A percentile compares a stretch with the other conserved stretches of the same genome.
phyloP scores from a whole-genome alignment of 495 filamentous ascomycete genomes.

The Durotheca rogersii region DNA sequence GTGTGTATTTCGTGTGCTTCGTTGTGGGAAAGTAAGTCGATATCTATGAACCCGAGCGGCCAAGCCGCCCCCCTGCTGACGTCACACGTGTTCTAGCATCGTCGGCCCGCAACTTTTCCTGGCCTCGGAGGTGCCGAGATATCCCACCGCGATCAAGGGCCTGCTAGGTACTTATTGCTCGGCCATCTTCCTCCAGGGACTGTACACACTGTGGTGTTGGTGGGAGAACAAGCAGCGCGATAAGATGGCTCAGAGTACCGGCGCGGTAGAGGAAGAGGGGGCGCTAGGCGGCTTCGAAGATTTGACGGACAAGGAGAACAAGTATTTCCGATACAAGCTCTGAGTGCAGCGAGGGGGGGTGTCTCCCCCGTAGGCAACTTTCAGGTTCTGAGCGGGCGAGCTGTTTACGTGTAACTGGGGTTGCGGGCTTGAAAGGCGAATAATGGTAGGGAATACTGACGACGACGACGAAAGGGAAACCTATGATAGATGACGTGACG shows the following conservation, averaged over 20 bases:
- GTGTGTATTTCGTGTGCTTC: constrained; percentile 36
- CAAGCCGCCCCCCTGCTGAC: neutral
- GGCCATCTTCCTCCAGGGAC: constrained; percentile 12
- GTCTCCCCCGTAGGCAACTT: too few relatives aligned
- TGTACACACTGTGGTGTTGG: constrained; percentile 28
- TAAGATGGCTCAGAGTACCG: constrained; percentile 8
- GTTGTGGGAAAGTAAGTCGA: constrained; percentile 26
- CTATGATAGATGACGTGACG: too few relatives aligned
- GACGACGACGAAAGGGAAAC: too few relatives aligned
- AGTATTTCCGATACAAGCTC: constrained; percentile 35
- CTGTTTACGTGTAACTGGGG: too few relatives aligned
- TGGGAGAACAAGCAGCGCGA: constrained; percentile 23
- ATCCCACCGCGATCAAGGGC: constrained; percentile 36
- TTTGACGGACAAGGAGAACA: constrained; percentile 39
- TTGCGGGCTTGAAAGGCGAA: too few relatives aligned
- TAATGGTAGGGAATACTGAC: too few relatives aligned
- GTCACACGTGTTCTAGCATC: constrained; percentile 30
- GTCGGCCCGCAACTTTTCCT: constrained; percentile 38
- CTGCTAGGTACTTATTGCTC: constrained; percentile 32
- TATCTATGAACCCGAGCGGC: neutral
- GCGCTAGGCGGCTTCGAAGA: constrained; percentile 35
- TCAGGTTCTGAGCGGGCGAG: too few relatives aligned
- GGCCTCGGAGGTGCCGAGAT: constrained; percentile 31
- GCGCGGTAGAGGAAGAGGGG: constrained; percentile 22
- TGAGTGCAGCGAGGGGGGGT: neutral